phyloP scores from a whole-genome alignment of 2,329 filamentous ascomycete genomes.

The Phyllosticta citriasiana region DNA sequence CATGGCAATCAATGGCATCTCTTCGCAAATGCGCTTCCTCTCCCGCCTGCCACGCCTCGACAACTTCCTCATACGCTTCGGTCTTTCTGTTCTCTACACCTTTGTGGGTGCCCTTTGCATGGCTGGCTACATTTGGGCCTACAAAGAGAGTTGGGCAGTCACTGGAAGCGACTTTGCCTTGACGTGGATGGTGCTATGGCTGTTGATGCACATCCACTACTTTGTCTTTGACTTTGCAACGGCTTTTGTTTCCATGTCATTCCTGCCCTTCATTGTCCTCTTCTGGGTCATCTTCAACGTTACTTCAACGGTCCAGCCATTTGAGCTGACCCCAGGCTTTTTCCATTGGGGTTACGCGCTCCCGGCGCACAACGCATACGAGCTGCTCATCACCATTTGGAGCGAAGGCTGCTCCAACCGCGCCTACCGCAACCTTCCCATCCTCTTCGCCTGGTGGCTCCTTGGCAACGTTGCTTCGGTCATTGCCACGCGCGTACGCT shows the following conservation, averaged over 20 bases:
- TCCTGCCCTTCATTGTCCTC: conserved; percentile 34
- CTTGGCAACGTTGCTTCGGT: conserved; percentile 6
- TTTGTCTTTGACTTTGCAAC: conserved; percentile 32
- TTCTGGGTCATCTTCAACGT: conserved; percentile 35
- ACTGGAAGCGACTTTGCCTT: conserved; percentile 27
- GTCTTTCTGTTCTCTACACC: conserved; percentile 23
- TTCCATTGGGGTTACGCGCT: conserved; percentile 29
- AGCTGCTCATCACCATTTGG: conserved; percentile 32
- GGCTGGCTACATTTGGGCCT: conserved; percentile 34
- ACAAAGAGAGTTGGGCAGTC: conserved; percentile 29
- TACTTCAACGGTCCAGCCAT: conserved; percentile 30
- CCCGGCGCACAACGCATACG: conserved; percentile 30
- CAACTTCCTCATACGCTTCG: conserved; percentile 19
- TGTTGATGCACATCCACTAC: conserved; percentile 34
- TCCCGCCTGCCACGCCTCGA: conserved; percentile 14
- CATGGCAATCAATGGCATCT: conserved; percentile 36
- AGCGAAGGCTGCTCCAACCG: conserved; percentile 32
- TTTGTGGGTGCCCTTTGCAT: conserved; percentile 27
- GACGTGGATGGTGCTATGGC: conserved; percentile 33
- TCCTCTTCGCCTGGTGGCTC: conserved; percentile 34
- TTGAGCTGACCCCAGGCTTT: conserved; percentile 30
- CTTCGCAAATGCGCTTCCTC: conserved; percentile 16
- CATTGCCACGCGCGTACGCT: conserved; percentile 1
- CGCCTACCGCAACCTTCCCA: conserved; percentile 31
- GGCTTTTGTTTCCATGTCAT: conserved; percentile 27